Conservation (phyloP, 2,329 filamentous ascomycete species). For the Alternaria alternata region DNA sequence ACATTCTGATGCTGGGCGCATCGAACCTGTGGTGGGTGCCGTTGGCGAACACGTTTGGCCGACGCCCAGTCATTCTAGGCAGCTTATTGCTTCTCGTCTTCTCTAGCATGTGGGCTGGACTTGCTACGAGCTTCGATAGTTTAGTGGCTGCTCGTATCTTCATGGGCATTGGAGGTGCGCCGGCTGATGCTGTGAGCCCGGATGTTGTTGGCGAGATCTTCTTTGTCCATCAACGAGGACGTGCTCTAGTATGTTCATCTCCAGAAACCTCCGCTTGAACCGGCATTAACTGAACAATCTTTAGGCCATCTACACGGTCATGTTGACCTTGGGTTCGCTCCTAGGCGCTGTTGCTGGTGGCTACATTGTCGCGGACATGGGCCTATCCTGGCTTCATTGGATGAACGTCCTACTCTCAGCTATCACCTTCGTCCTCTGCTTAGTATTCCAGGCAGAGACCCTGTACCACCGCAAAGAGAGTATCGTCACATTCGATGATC, state of each 20-base stretch:
- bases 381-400: constrained; percentile 54
- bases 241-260: constrained; percentile 47
- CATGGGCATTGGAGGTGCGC: constrained; percentile 49
- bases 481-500: constrained; percentile 19
- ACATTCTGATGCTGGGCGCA: constrained; percentile 50
- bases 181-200: constrained; percentile 52
- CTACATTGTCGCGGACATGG: constrained; percentile 50
- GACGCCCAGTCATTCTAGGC: constrained; percentile 49
- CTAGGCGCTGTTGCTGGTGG: constrained; percentile 52
- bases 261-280: background rate
- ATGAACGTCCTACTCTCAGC: constrained; percentile 50
- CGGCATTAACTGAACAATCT: background rate
- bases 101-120: constrained; percentile 52
- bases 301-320: constrained; percentile 54
- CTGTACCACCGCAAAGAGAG: constrained; percentile 46
- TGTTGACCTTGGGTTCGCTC: constrained; percentile 49
- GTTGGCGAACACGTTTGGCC: constrained; percentile 52
- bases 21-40: constrained; percentile 55
- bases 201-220: constrained; percentile 54
- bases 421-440: constrained; percentile 41
- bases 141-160: constrained; percentile 50
- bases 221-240: constrained; percentile 53
- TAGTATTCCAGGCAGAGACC: constrained; percentile 53
- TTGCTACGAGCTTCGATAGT: constrained; percentile 47
- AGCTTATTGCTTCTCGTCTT: constrained; percentile 46